Evolutionary conservation across 2,329 filamentous ascomycete species (phyloP), one percentile per base, ranked within the genome.

Genomic region (Chrysosphaeria jannelii): DNA sequence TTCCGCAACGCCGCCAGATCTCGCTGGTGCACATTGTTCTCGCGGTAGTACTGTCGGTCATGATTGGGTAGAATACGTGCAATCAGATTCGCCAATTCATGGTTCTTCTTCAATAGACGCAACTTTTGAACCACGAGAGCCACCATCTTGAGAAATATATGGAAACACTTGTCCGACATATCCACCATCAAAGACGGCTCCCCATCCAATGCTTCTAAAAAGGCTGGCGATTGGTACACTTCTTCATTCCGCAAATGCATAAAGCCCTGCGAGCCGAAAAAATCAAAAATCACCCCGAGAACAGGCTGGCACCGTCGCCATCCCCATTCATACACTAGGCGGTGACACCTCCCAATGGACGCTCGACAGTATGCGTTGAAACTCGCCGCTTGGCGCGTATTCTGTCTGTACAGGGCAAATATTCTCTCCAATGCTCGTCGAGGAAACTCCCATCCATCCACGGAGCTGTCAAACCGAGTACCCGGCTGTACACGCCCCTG

Each of bases 311-410:
- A 58, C 29, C 47, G 57, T 18, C 46, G 46, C 65, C 65, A 70
- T 4, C 59, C 59, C 65, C 65, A 71, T 37, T 62, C 53, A 27
- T 53, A 45, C 22, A 67, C 55, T 7, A 69, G 47, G 34, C 57
- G 56, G 34, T 68, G 53, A 29, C 64, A 70, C 14, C 65, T 54
- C 10, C 49, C 48, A 15, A 68, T 42, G 4, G 65, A 36, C 5
- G 57, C 53, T 10, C 56, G 51, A 28, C 57, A 64, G 33, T 70
- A 70, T 28, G 57, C 55, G 31, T 67, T 69, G 45, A 69, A 68
- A 34, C 57, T 56, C 2, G 59, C 46, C 2, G 51, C 39, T 32
- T 69, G 63, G 12, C 48, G 48, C 3, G 39, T 34, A 25, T 62
- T 57, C n/a, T 41, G 39, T 28, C 48, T 46, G 34, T 69, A 70